Evolutionary conservation across 257 asterid species (phyloP), one percentile per base, ranked within the genome.

Genomic region (Sherardia arvensis): DNA sequence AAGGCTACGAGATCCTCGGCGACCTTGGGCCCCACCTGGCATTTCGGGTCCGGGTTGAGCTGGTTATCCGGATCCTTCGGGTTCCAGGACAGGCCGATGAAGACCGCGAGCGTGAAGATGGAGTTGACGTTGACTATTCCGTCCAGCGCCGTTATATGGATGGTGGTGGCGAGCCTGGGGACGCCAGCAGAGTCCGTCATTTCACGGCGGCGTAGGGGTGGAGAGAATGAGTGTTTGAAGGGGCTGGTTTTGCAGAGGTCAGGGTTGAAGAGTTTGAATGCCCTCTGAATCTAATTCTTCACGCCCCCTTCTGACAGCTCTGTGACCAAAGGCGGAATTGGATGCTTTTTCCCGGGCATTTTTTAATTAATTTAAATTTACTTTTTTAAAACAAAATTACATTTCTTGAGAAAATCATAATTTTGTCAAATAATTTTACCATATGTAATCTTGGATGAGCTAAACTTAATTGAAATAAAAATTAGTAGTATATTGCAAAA

Each of bases 11-110:
- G 83, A 49, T 86, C 75, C 73, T 91, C 85, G 4, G 87, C 90
- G 60, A 76, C 66, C 34, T 69, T 79, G 22, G 81, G 78, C 64
- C 80, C 70, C 17, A 95, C 84, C 0, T 70, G 20, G 80, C 98
- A 91, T 1, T 22, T 71, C 47, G 79, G 78, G 68, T 70, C 74
- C 71, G 82, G 77, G 79, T 87, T 71, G 27, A 91, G 85, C 66
- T 87, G 80, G 84, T 86, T 81, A 58, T 29, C 72, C 61, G 86
- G 94, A 68, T 91, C 98, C 65, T 74, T 75, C 0, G 98, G 98
- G 82, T 88, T 84, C 98, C 98, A 91, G 27, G 98, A 66, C 4
- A 91, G 85, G 5, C 98, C 98, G 74, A 91, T 77, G 88, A 91
- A 86, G 55, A 91, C 98, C 17, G 96, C 96, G 1, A 88, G 74